phyloP scores from a whole-genome alignment of 352 stramenopile genomes.

The Vaucheria bursata region DNA sequence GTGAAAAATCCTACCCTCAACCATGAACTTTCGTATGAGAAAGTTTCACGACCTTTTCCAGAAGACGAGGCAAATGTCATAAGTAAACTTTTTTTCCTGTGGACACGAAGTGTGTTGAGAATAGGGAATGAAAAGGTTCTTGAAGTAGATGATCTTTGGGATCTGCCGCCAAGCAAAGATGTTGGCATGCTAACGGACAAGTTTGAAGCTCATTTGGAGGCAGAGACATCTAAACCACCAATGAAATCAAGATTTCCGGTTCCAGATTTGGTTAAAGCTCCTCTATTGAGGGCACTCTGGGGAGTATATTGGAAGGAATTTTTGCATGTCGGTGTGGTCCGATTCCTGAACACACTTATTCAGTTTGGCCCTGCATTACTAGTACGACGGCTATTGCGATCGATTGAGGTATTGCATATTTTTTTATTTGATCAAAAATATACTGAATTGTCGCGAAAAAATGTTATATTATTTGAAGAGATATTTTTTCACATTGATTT shows the following conservation, averaged over 20 bases:
- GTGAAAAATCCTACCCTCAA: neutral
- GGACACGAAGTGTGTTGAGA: constrained; percentile 18
- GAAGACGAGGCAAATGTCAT: constrained; percentile 1
- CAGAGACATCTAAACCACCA: constrained; percentile 1
- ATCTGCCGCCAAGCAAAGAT: constrained; percentile 17
- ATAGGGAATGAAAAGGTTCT: constrained; percentile 32
- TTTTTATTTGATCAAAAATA: too few relatives aligned
- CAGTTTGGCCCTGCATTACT: constrained; percentile 50
- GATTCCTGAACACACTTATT: constrained; percentile 50
- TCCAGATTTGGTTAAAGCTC: constrained; percentile 11
- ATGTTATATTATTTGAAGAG: too few relatives aligned
- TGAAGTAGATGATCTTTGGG: constrained; percentile 31
- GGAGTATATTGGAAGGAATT: constrained; percentile 24
- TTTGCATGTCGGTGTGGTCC: constrained; percentile 31
- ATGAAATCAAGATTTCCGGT: constrained; percentile 11
- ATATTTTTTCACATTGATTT: too few relatives aligned
- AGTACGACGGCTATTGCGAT: constrained; percentile 38
- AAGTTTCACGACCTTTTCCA: neutral
- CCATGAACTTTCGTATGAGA: neutral
- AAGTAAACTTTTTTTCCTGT: constrained; percentile 28
- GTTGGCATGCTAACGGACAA: constrained; percentile 12
- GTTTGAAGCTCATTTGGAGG: constrained; percentile 17
- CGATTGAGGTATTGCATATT: neutral
- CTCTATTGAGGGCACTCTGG: constrained; percentile 25
- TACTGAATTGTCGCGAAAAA: too few relatives aligned